phyloP scores from a whole-genome alignment of 768 basidiomycete genomes.

The Tremella mesenterica region DNA sequence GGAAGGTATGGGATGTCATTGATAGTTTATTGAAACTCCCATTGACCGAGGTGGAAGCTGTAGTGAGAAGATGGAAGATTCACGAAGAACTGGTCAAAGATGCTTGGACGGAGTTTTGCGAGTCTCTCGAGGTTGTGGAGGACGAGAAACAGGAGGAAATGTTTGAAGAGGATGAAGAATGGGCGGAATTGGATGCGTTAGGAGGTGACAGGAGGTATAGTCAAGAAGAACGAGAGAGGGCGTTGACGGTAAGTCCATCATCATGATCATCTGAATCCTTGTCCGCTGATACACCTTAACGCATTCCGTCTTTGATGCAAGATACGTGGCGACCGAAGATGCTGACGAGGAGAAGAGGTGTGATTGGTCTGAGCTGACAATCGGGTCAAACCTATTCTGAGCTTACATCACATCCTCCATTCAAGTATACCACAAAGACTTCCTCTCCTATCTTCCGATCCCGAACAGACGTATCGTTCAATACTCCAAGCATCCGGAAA shows the following conservation, averaged over 20 bases:
- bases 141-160: slow-evolving; percentile 4
- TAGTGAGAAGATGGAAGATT: slow-evolving; percentile 17
- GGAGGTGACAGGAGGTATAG: slow-evolving; percentile 17
- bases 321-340: no score
- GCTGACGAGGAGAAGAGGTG: no score
- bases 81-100: slow-evolving; percentile 29
- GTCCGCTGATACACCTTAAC: no score
- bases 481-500: slow-evolving; percentile 11
- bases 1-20: slow-evolving; percentile 32
- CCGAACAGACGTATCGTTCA: slow-evolving; percentile 4
- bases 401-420: slow-evolving; percentile 31
- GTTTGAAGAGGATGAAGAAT: slow-evolving; percentile 11
- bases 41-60: slow-evolving; percentile 6
- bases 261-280: background rate
- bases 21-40: slow-evolving; percentile 13
- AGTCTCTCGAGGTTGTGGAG: slow-evolving; percentile 19
- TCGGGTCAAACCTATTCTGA: slow-evolving; percentile 29
- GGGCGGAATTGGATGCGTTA: slow-evolving; percentile 19
- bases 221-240: slow-evolving; percentile 10
- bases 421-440: slow-evolving; percentile 21
- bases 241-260: slow-evolving; percentile 20
- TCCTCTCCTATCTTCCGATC: slow-evolving; percentile 6
- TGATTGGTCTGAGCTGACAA: background rate
- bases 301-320: no score
- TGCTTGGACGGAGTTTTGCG: slow-evolving; percentile 38